Base-by-base conservation (phyloP, 2,329 filamentous ascomycete genomes). In the Verticillium albo-atrum region DNA sequence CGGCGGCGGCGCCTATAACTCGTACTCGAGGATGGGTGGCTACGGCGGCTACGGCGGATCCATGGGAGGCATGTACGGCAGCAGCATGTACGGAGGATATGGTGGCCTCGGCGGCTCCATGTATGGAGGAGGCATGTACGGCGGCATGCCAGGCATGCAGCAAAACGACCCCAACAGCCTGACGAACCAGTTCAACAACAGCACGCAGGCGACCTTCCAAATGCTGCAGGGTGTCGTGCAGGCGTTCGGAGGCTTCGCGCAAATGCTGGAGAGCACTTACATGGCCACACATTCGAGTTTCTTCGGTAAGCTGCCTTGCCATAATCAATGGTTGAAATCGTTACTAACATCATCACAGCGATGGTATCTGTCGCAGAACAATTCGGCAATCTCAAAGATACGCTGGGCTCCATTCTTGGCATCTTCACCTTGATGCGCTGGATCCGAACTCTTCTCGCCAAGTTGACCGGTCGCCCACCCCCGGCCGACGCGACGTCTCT, bases 251-350 rank as follows among this genome's bases (percentile, higher is more conserved):
- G 95, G 96, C 0, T 98, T 99, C 72, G 92, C 96, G 14, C 95
- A 99, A 79, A 99, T 99, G 95, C 83, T 99, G 28, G 95, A 99
- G 77, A 98, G 95, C 79, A 98, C 95, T 12, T 99, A 97, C 70
- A 99, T 99, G 96, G 95, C 96, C 30, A 99, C 95, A 0, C 95
- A 99, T 75, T 97, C 93, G 6, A 97, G 92, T 58, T 99, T 99
- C 76, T 99, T 98, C 70, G 93, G 92, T 97, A 84, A 69, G 89
- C 76, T 15, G 2, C 25, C 14, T 26, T 53, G 25, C 14, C 14
- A 15, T 28, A 26, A 9, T 14, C 6, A 30, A 28, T 17, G 42
- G 20, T 12, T 14, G 23, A 17, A 12, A 34, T 34, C 10, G 7
- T 28, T 28, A 10, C 51, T 53, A 20, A 53, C 26, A 6, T 15